Conservation (phyloP, 306 rosid genomes). For the Prosopis cineraria region DNA sequence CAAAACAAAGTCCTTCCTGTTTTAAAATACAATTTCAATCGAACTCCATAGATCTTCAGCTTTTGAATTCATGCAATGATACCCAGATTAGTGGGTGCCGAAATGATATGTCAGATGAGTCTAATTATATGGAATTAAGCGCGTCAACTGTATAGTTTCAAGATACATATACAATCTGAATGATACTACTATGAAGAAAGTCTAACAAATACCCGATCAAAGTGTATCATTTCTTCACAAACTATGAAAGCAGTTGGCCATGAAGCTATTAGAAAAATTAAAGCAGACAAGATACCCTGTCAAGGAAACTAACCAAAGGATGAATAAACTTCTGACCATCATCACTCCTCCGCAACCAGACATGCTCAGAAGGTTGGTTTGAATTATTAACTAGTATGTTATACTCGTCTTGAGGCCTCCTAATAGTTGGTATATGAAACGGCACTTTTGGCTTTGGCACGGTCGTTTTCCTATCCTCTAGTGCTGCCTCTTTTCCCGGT, state of each 20-base stretch:
- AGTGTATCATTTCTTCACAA: background rate
- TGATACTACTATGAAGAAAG: background rate
- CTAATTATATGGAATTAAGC: background rate
- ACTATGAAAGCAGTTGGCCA: background rate
- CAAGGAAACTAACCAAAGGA: constrained; percentile 69
- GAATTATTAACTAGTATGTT: constrained; percentile 68
- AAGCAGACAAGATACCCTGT: background rate
- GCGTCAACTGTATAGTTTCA: background rate
- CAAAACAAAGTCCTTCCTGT: background rate
- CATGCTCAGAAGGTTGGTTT: constrained; percentile 81
- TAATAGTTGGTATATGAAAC: constrained; percentile 81
- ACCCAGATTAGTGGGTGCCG: background rate
- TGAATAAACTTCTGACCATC: constrained; percentile 68
- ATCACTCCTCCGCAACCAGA: constrained; percentile 83
- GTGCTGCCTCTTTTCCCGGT: constrained; percentile 33
- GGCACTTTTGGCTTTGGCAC: constrained; percentile 72
- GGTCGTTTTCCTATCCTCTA: constrained; percentile 51
- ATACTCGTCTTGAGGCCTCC: constrained; percentile 80
- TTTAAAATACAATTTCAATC: constrained; percentile 6
- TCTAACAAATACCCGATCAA: background rate
- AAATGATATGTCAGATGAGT: background rate
- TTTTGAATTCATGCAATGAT: constrained; percentile 2
- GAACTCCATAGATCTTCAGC: background rate
- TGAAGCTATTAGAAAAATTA: background rate
- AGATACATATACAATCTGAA: constrained; percentile 1